Evolutionary conservation across 2,329 filamentous ascomycete species (phyloP).

Genomic region (Graphium sp.): DNA sequence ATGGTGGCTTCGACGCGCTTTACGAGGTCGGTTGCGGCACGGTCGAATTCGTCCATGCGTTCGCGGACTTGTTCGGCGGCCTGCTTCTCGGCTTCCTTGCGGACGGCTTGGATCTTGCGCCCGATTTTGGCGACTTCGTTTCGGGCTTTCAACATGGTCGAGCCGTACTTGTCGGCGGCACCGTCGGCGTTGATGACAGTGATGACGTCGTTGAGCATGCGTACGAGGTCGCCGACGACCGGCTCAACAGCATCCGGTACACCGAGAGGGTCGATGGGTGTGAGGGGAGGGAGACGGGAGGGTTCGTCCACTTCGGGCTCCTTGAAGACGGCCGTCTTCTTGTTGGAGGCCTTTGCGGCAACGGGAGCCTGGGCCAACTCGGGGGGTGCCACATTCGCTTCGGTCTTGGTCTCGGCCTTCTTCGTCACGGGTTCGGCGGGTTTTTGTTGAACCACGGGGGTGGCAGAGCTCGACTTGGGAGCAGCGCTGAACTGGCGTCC

Average conservation of each 20-base stretch:
- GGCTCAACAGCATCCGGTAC: slow-evolving; percentile 67
- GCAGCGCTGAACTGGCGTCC: slow-evolving; percentile 47
- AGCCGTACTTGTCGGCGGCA: slow-evolving; percentile 58
- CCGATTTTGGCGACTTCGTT: slow-evolving; percentile 64
- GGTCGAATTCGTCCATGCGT: slow-evolving; percentile 65
- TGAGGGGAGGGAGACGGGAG: slow-evolving; percentile 43
- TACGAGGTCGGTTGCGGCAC: slow-evolving; percentile 74
- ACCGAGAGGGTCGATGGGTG: slow-evolving; percentile 62
- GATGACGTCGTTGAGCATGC: slow-evolving; percentile 92
- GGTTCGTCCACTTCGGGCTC: slow-evolving; percentile 49
- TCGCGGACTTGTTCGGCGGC: slow-evolving; percentile 60
- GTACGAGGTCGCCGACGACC: slow-evolving; percentile 81
- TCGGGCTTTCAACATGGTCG: slow-evolving; percentile 74
- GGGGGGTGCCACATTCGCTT: slow-evolving; percentile 8
- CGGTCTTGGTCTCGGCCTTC: slow-evolving; percentile 12
- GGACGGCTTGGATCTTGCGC: slow-evolving; percentile 58
- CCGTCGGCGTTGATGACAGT: slow-evolving; percentile 81
- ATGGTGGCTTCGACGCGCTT: slow-evolving; percentile 74
- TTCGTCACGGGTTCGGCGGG: slow-evolving; percentile 4
- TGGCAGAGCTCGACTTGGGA: slow-evolving; percentile 15
- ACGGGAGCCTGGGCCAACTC: slow-evolving; percentile 14
- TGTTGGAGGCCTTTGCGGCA: slow-evolving; percentile 8
- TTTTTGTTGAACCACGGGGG: slow-evolving; percentile 12
- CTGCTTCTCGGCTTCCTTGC: slow-evolving; percentile 48
- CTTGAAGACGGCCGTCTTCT: slow-evolving; percentile 21